phyloP scores from a whole-genome alignment of 1,284 basidiomycete genomes.

The Malassezia equina region DNA sequence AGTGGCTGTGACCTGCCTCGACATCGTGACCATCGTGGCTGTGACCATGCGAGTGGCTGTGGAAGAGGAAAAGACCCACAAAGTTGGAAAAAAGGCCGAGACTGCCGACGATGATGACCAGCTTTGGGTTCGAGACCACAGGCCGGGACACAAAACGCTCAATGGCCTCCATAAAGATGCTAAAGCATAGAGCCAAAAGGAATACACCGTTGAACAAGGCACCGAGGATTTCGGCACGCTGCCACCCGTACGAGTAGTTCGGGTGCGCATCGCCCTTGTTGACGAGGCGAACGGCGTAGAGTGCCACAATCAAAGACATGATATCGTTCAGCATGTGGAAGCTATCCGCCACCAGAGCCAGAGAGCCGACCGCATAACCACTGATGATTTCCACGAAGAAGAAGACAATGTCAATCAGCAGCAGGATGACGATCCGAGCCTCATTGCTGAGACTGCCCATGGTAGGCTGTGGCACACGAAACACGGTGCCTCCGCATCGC shows the following conservation, averaged over 20 bases:
- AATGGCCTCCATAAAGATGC: conserved; percentile 85
- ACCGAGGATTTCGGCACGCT: conserved; percentile 86
- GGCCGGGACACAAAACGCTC: conserved; percentile 66
- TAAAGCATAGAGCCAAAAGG: conserved; percentile 86
- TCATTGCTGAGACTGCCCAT: conserved; percentile 28
- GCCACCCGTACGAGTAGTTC: conserved; percentile 88
- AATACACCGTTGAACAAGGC: conserved; percentile 87
- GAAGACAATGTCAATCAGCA: conserved; percentile 76
- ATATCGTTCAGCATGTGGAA: conserved; percentile 85
- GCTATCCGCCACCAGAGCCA: conserved; percentile 88
- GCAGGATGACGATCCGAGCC: conserved; percentile 55
- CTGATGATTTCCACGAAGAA: conserved; percentile 79
- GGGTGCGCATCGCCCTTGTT: conserved; percentile 19
- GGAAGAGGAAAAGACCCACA: conserved; percentile 86
- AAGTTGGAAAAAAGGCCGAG: conserved; percentile 84
- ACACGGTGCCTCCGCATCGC: background rate
- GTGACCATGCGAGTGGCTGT: conserved; percentile 52
- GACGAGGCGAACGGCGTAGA: conserved; percentile 71
- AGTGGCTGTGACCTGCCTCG: conserved; percentile 13
- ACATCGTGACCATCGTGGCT: conserved; percentile 57
- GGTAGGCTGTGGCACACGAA: background rate
- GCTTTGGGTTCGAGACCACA: conserved; percentile 72
- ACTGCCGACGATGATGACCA: conserved; percentile 82
- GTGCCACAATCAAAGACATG: conserved; percentile 82
- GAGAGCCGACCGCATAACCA: conserved; percentile 75